Evolutionary conservation across 208 protist genomes (phyloP), one percentile per base, ranked within the genome.

Genomic region (Wallacemonas rigidus): DNA sequence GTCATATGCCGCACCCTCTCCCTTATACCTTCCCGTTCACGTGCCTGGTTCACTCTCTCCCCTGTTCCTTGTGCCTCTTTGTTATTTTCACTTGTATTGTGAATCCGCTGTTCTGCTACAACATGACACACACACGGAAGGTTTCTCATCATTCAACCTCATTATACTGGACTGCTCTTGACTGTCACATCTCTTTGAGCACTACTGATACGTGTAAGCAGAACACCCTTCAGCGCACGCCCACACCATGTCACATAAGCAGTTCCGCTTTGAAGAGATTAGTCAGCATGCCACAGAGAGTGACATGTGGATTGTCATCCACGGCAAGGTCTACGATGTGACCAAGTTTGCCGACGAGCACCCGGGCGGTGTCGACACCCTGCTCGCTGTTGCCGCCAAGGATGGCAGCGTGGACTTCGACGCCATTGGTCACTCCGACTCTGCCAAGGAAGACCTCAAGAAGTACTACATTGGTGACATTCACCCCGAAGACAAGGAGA

Each of bases 301-400:
- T 6, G 85, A 93, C 63, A 57, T 93, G 40, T 98, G 91, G 91
- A 82, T 97, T 43, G 83, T 93, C 60, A 88, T 92, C 55, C 76
- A 97, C 69, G 80, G 81, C 56, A 95, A 95, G 71, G 91, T 98
- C 8, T 96, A 95, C 67, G 82, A 94, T 45, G 76, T 98, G 36
- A 93, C 86, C 14, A 83, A 85, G 60, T 98, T 96, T 68, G 80
- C 92, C 50, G 84, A 95, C 69, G 69, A 86, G 61, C 94, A 98
- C 78, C 93, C 95, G n/a, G 95, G 95, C 47, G 93, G 94, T 56
- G 77, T 83, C 8, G 92, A 95, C 71, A 91, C 91, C 1, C 86
- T 98, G 9, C 73, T 93, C 7, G 86, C 87, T 40, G 82, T 93
- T 35, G 94, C 85, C 2, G 94, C 91, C 12, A 88, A 89, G 72